Conservation (phyloP, 2,329 filamentous ascomycete genomes). For the Myriosclerotinia curreyana region DNA sequence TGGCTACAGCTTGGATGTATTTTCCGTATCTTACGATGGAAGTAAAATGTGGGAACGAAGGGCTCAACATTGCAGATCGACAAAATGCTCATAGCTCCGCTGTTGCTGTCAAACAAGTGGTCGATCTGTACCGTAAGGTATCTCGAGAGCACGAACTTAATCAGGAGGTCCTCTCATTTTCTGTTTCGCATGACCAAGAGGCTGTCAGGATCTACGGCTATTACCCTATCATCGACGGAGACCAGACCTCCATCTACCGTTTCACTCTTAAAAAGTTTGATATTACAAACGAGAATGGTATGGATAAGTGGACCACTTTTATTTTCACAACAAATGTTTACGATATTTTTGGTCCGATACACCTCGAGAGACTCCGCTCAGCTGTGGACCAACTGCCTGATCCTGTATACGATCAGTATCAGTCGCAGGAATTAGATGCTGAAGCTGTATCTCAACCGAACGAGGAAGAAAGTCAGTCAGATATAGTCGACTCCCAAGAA, state of each 20-base stretch:
- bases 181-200: conserved; percentile 29
- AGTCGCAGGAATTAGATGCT: no score
- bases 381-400: not conserved
- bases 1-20: conserved; percentile 48
- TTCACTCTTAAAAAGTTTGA: conserved; percentile 34
- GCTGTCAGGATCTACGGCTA: conserved; percentile 39
- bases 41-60: conserved; percentile 45
- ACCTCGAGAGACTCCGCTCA: conserved; percentile 36
- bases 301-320: conserved; percentile 34
- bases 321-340: conserved; percentile 37
- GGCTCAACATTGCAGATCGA: conserved; percentile 42
- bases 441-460: no score
- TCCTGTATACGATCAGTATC: no score
- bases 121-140: conserved; percentile 34
- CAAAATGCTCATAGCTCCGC: conserved; percentile 44
- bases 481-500: no score
- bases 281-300: conserved; percentile 34
- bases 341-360: conserved; percentile 36
- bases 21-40: conserved; percentile 51
- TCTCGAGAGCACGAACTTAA: conserved; percentile 27
- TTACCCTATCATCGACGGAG: conserved; percentile 34
- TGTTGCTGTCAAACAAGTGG: conserved; percentile 39
- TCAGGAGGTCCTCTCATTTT: conserved; percentile 45
- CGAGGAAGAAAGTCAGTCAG: no score
- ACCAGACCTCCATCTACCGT: conserved; percentile 34